These are phyloP conservation scores for Primulina huaijiensis DNA, from an alignment of 257 asterid species.

Conservation along the genomic window DNA sequence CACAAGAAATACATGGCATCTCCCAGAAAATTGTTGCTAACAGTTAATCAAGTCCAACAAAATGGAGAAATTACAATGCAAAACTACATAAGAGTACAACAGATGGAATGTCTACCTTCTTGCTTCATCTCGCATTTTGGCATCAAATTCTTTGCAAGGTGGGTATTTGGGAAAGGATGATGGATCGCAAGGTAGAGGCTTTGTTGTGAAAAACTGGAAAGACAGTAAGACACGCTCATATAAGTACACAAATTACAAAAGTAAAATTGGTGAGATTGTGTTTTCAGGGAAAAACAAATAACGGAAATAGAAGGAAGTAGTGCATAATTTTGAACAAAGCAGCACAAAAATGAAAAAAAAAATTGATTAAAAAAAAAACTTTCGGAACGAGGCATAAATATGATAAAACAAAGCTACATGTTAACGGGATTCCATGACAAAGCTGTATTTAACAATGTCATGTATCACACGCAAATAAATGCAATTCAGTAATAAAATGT, in stretches of 20 bases:
- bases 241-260: slow-evolving; percentile 19
- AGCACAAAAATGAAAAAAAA: background rate
- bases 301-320: background rate
- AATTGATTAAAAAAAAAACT: background rate
- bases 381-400: background rate
- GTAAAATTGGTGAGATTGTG: background rate
- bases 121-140: slow-evolving; percentile 61
- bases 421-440: background rate
- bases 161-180: slow-evolving; percentile 71
- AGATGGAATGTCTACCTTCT: slow-evolving; percentile 46
- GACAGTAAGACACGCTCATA: slow-evolving; percentile 15
- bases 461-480: background rate
- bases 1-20: background rate
- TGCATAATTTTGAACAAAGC: background rate
- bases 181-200: slow-evolving; percentile 82
- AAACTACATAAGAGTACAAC: background rate
- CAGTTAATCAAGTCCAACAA: background rate
- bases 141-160: slow-evolving; percentile 74
- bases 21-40: background rate
- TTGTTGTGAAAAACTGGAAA: slow-evolving; percentile 62
- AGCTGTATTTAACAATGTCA: background rate
- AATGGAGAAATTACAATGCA: slow-evolving; percentile 4
- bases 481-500: background rate
- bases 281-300: background rate
- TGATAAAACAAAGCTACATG: background rate